Percentiles rank a stretch among this genome's conserved stretches.
phyloP scores from a whole-genome alignment of 2,329 filamentous ascomycete genomes.

The Fonsecaea multimorphosa region DNA sequence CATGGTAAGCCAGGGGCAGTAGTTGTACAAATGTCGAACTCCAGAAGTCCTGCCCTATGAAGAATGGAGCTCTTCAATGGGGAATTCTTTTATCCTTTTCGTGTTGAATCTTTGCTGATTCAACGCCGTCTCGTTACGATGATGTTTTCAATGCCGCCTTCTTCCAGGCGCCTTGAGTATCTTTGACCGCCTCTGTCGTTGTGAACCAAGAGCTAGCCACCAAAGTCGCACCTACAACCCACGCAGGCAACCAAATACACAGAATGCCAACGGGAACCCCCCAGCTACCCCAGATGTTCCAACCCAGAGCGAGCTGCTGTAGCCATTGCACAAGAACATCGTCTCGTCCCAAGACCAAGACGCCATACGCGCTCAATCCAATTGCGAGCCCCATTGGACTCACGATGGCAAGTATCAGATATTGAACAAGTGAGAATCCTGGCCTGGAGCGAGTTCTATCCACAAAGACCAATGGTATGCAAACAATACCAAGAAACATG shows the following conservation, averaged over 20 bases:
- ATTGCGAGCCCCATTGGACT: constrained; percentile 64
- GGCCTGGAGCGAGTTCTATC: constrained; percentile 40
- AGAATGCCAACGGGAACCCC: constrained; percentile 82
- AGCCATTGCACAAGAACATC: constrained; percentile 63
- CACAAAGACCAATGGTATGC: constrained; percentile 77
- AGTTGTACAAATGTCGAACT: not conserved
- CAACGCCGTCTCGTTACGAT: not conserved
- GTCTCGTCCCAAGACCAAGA: constrained; percentile 41
- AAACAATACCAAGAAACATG: constrained; percentile 80
- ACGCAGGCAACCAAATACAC: constrained; percentile 95
- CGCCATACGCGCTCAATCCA: constrained; percentile 56
- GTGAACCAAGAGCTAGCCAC: constrained; percentile 38
- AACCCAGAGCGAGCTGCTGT: constrained; percentile 78
- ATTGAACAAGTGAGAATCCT: constrained; percentile 44
- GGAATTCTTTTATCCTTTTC: not conserved
- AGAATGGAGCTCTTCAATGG: not conserved
- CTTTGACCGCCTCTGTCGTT: not conserved
- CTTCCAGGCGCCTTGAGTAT: not conserved
- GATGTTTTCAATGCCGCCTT: not conserved
- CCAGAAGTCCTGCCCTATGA: not conserved
- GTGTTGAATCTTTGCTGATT: not conserved
- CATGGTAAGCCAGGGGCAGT: not conserved
- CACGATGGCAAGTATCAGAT: constrained; percentile 61
- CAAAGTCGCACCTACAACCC: constrained; percentile 65
- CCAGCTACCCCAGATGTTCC: constrained; percentile 88